A percentile compares a stretch with the other conserved stretches of the same genome.
Evolutionary conservation across 2,329 filamentous ascomycete species (phyloP).

Genomic region (Penicillium decumbens): DNA sequence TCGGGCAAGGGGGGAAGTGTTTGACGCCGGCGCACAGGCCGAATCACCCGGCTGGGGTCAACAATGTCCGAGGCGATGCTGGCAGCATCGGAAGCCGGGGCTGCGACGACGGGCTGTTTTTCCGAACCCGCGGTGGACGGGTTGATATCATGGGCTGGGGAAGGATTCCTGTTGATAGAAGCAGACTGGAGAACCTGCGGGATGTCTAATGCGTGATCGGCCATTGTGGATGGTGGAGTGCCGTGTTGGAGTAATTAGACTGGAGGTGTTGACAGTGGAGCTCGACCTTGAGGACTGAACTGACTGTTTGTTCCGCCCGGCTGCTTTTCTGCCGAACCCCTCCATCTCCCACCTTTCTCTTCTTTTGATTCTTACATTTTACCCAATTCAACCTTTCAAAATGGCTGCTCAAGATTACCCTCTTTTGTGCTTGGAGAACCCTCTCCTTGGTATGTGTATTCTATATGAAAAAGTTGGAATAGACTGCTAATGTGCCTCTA

Average conservation of each 20-base stretch:
- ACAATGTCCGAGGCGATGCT: conserved; percentile 49
- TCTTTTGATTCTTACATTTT: conserved; percentile 10
- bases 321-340: conserved; percentile 25
- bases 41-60: conserved; percentile 34
- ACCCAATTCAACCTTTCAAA: conserved; percentile 23
- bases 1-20: conserved; percentile 71
- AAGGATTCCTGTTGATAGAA: conserved; percentile 69
- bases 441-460: conserved; percentile 67
- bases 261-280: conserved; percentile 1
- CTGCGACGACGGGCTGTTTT: conserved; percentile 59
- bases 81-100: conserved; percentile 39
- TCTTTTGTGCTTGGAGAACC: conserved; percentile 94
- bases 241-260: not conserved
- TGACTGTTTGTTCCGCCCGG: conserved; percentile 12
- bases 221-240: conserved; percentile 43
- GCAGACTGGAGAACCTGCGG: conserved; percentile 77
- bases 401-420: conserved; percentile 81
- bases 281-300: conserved; percentile 6
- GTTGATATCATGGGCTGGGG: conserved; percentile 69
- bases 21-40: conserved; percentile 34
- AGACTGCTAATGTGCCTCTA: conserved; percentile 36
- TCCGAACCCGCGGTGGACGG: conserved; percentile 69
- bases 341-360: conserved; percentile 8
- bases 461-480: not conserved
- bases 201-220: conserved; percentile 60